A percentile compares a stretch with the other conserved stretches of the same genome.
These are phyloP conservation scores for Paraglomus occultum DNA, from an alignment of 192 early-diverging fungal genomes.

Conservation along the genomic window DNA sequence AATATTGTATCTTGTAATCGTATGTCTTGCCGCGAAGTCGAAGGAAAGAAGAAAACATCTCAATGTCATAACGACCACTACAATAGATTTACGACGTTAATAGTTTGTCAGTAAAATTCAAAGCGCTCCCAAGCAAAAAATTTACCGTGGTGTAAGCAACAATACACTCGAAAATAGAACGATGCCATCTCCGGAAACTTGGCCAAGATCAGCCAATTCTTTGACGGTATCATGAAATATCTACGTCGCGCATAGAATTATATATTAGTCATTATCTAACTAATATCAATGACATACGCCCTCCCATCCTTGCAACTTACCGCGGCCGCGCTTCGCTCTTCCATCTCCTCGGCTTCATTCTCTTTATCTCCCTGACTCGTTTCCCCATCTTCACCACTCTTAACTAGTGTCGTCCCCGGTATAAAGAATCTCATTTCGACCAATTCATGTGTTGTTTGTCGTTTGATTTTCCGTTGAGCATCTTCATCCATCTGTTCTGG, in stretches of 20 bases:
- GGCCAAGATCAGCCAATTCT: slow-evolving; percentile 84
- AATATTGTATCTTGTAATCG: slow-evolving; percentile 96
- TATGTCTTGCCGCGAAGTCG: slow-evolving; percentile 96
- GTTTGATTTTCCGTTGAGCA: slow-evolving; percentile 46
- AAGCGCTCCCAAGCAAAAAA: too few species aligned
- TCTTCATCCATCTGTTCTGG: slow-evolving; percentile 50
- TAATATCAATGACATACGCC: not conserved
- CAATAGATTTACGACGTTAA: too few species aligned
- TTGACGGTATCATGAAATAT: slow-evolving; percentile 92
- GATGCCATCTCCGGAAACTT: slow-evolving; percentile 83
- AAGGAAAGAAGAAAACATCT: slow-evolving; percentile 87
- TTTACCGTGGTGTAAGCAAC: slow-evolving; percentile 86
- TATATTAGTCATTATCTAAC: too few species aligned
- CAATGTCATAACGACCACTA: slow-evolving; percentile 93
- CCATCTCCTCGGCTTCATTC: slow-evolving; percentile 42
- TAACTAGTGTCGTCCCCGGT: slow-evolving; percentile 70
- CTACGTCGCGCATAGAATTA: slow-evolving; percentile 30
- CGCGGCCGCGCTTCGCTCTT: slow-evolving; percentile 61
- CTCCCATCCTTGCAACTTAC: slow-evolving; percentile 28
- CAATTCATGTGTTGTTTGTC: slow-evolving; percentile 68
- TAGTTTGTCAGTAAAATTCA: too few species aligned
- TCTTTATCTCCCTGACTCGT: slow-evolving; percentile 54
- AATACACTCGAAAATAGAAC: slow-evolving; percentile 85
- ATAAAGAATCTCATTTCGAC: slow-evolving; percentile 93
- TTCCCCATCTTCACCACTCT: slow-evolving; percentile 45